Evolutionary conservation across 2,329 filamentous ascomycete genomes (phyloP).

Genomic region (Monilinia aucupariae): DNA sequence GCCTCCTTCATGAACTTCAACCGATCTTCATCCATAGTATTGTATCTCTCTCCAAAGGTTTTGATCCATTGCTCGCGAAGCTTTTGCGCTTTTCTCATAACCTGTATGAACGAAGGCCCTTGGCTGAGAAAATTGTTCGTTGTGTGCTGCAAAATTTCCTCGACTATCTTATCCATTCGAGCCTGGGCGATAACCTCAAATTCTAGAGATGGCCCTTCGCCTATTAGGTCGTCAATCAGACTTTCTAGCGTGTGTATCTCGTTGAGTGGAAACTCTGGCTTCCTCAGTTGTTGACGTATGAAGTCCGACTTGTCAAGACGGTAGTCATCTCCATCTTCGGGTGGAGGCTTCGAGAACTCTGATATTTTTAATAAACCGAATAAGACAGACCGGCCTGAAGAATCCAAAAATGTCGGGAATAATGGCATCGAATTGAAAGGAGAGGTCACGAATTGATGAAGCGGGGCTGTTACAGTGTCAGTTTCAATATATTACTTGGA

Average conservation of each 20-base stretch:
- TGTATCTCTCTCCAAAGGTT: conserved; percentile 21
- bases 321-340: background rate
- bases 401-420: background rate
- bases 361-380: conserved; percentile 1
- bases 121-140: conserved; percentile 1
- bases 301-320: conserved; percentile 11
- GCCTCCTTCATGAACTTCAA: conserved; percentile 20
- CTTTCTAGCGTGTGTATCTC: conserved; percentile 4
- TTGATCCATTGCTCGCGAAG: conserved; percentile 25
- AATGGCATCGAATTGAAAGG: background rate
- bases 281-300: conserved; percentile 8
- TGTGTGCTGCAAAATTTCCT: conserved; percentile 19
- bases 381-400: background rate
- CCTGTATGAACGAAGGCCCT: conserved; percentile 3
- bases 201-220: conserved; percentile 1
- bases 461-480: background rate
- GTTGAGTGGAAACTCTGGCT: background rate
- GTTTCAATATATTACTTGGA: background rate
- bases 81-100: conserved; percentile 16
- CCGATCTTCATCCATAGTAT: conserved; percentile 23
- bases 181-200: conserved; percentile 14
- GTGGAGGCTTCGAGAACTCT: background rate
- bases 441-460: background rate
- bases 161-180: conserved; percentile 22
- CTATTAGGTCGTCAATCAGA: conserved; percentile 12